These are phyloP conservation scores for Heliamphora exappendiculata DNA, from an alignment of 148 eudicot genomes.

Conservation along the genomic window DNA sequence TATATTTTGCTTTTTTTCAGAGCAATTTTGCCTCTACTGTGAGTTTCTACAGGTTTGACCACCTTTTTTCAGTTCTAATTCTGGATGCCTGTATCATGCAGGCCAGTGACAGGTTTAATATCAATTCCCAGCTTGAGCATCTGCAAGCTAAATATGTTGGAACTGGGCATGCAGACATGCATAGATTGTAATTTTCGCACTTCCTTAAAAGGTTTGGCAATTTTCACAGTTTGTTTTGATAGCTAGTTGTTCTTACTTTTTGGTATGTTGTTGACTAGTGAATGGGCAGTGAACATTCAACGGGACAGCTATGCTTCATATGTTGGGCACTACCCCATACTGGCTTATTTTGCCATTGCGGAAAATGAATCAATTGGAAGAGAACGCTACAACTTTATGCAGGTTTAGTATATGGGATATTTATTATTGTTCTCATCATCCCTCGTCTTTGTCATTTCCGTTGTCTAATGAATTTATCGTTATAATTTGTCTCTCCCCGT, in stretches of 20 bases:
- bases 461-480: neutral
- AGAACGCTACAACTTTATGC: slow-evolving; percentile 95
- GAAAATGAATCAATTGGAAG: slow-evolving; percentile 94
- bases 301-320: slow-evolving; percentile 96
- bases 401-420: slow-evolving; percentile 34
- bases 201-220: neutral
- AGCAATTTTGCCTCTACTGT: neutral
- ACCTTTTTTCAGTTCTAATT: neutral
- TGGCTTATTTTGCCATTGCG: slow-evolving; percentile 87
- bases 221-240: neutral
- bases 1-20: neutral
- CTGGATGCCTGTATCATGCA: slow-evolving; percentile 19
- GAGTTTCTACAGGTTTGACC: neutral
- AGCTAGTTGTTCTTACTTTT: neutral
- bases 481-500: neutral
- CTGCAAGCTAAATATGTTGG: slow-evolving; percentile 96
- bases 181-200: slow-evolving; percentile 57
- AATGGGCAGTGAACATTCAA: slow-evolving; percentile 94
- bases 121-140: slow-evolving; percentile 97
- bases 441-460: neutral
- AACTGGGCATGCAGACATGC: slow-evolving; percentile 90
- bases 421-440: neutral
- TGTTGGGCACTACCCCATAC: slow-evolving; percentile 84
- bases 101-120: slow-evolving; percentile 98
- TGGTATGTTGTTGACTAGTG: slow-evolving; percentile 37